Base-by-base conservation (phyloP, 169 alveolate genomes). In the Neospora caninum region DNA sequence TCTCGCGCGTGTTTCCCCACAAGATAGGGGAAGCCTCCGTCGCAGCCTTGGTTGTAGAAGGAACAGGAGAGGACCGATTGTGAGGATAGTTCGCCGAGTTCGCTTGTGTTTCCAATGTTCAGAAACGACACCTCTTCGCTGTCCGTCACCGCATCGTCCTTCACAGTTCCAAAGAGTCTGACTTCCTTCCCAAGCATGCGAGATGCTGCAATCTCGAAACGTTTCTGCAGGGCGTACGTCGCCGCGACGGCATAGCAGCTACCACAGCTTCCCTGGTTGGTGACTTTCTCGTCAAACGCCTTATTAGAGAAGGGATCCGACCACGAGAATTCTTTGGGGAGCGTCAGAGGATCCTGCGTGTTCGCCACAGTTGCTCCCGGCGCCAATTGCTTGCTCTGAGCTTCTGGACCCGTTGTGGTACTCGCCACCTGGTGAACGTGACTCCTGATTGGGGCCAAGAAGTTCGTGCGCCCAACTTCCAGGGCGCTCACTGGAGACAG, bases 1-100 rank as follows among this genome's bases (percentile, higher is more conserved):
- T 95, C 97, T 16, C 70, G 73, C 34, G 97, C 96, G 41, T 97
- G 98, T 91, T 97, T 98, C 0, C 99, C 99, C 42, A 97, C 99
- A 42, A 98, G 96, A 88, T 96, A 97, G 25, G 99, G 99, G 69
- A 94, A 98, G 2, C 99, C 99, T 0, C 99, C 99, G 92, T 96
- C 97, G 95, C 99, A 98, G 31, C 98, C 99, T 93, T 98, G 99
- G 88, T 96, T 96, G 84, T 95, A 96, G 31, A 96, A 96, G n/a
- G 97, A 96, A 58, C 97, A 96, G 49, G 97, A 95, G 31, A 96
- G 97, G 70, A 96, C 91, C 16, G 96, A 95, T 93, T 96, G 97
- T 0, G 97, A 54, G 0, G 97, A 96, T 34, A 96, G 96, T n/a
- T 41, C 49, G 13, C 93, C 91, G 42, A 69, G 54, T 27, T 91